Conservation (phyloP, 371 early-diverging fungal genomes). For the Mucor sp. region DNA sequence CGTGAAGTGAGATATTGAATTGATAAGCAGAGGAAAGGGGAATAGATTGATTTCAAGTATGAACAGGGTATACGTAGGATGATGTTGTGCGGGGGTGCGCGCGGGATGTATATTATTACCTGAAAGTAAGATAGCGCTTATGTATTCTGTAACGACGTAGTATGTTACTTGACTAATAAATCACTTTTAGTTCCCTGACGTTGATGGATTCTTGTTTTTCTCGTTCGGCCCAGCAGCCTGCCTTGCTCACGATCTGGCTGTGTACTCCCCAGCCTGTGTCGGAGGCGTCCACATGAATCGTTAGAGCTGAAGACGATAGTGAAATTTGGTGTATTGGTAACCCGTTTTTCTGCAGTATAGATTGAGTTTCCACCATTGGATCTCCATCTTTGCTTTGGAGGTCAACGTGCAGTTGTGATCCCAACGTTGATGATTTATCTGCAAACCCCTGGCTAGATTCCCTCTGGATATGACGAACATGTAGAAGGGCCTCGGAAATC, state of each 20-base stretch:
- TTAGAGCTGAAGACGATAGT: background rate
- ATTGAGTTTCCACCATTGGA: constrained; percentile 14
- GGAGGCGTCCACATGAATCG: constrained; percentile 10
- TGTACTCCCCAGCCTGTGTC: constrained; percentile 21
- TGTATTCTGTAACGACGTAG: too few species aligned
- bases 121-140: too few species aligned
- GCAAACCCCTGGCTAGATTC: background rate
- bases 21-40: too few species aligned
- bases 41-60: too few species aligned
- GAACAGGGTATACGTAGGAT: too few species aligned
- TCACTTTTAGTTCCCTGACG: constrained; percentile 23
- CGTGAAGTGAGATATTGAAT: too few species aligned
- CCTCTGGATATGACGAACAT: constrained; percentile 3
- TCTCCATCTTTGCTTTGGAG: background rate
- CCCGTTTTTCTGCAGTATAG: constrained; percentile 11
- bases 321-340: constrained; percentile 5
- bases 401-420: background rate
- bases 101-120: too few species aligned
- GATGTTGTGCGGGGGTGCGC: too few species aligned
- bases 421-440: background rate
- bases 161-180: too few species aligned
- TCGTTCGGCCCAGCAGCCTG: constrained; percentile 20
- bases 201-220: constrained; percentile 22
- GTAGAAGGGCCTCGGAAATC: constrained; percentile 7
- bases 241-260: background rate